A percentile compares a stretch with the other conserved stretches of the same genome.
Evolutionary conservation across 2,329 filamentous ascomycete species (phyloP).

Genomic region (Aspergillus calidoustus): DNA sequence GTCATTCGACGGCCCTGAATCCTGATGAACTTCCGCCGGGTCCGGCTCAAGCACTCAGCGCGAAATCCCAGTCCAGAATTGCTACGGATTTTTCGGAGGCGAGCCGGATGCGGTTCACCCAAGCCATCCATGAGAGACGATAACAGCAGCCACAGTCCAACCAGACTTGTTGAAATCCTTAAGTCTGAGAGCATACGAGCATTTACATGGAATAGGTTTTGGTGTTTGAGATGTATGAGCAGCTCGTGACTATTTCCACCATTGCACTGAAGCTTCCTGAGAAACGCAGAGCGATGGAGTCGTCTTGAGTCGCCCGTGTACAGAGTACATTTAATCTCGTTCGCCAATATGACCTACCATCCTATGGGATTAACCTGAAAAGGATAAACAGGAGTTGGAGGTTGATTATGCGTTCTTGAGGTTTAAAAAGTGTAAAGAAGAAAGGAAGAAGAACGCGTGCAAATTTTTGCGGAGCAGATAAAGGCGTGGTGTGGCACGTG

Average conservation of each 20-base stretch:
- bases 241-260: constrained; percentile 45
- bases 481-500: constrained; percentile 15
- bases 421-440: constrained; percentile 46
- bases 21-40: background rate
- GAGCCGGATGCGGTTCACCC: background rate
- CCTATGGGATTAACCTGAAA: constrained; percentile 37
- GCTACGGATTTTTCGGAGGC: background rate
- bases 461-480: constrained; percentile 15
- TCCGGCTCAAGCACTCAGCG: background rate
- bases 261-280: constrained; percentile 33
- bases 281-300: constrained; percentile 36
- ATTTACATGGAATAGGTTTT: constrained; percentile 6
- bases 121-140: background rate
- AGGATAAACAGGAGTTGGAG: constrained; percentile 43
- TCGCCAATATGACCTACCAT: constrained; percentile 56
- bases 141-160: background rate
- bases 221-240: constrained; percentile 38
- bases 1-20: background rate
- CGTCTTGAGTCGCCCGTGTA: constrained; percentile 35
- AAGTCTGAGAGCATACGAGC: background rate
- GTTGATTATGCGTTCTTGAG: constrained; percentile 55
- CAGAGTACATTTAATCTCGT: constrained; percentile 41
- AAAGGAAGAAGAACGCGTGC: constrained; percentile 22
- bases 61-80: background rate
- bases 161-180: background rate